Percentiles rank a stretch among this genome's conserved stretches.
phyloP scores from a whole-genome alignment of 768 basidiomycete species.

The Lactarius deliciosus region DNA sequence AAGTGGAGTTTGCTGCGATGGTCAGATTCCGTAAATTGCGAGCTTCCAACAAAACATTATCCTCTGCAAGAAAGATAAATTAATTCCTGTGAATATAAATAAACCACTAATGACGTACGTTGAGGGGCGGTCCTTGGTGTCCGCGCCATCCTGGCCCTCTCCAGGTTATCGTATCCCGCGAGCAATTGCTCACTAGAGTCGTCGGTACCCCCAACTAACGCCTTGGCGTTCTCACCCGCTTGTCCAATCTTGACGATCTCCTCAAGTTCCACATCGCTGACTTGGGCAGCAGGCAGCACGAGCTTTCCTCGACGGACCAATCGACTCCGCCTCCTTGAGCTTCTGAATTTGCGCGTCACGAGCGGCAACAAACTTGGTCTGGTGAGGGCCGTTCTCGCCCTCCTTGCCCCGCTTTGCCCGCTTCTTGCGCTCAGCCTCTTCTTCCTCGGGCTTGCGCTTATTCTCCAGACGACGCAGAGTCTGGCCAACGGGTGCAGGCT shows the following conservation, averaged over 20 bases:
- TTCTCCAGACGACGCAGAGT: slow-evolving; percentile 90
- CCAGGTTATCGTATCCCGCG: slow-evolving; percentile 90
- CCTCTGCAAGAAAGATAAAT: slow-evolving; percentile 56
- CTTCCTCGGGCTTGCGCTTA: slow-evolving; percentile 91
- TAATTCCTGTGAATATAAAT: slow-evolving; percentile 17
- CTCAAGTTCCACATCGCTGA: slow-evolving; percentile 91
- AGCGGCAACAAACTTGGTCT: slow-evolving; percentile 95
- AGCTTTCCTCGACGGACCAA: slow-evolving; percentile 85
- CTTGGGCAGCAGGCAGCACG: slow-evolving; percentile 84
- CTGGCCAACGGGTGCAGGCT: slow-evolving; percentile 88
- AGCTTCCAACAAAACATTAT: slow-evolving; percentile 92
- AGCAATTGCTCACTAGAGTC: slow-evolving; percentile 84
- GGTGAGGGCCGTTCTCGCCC: slow-evolving; percentile 56
- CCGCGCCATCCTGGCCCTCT: slow-evolving; percentile 85
- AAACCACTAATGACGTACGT: slow-evolving; percentile 44
- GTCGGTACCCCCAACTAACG: slow-evolving; percentile 76
- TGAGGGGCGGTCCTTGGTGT: slow-evolving; percentile 95
- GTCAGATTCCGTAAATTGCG: slow-evolving; percentile 95
- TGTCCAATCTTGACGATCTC: slow-evolving; percentile 98
- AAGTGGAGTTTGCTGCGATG: slow-evolving; percentile 86
- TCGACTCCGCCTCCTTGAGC: slow-evolving; percentile 95
- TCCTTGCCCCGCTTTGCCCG: slow-evolving; percentile 80
- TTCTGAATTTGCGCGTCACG: slow-evolving; percentile 98
- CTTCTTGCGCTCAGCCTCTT: slow-evolving; percentile 91
- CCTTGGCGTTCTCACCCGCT: slow-evolving; percentile 85